These are phyloP conservation scores for Claviceps capensis DNA, from an alignment of 2,329 filamentous ascomycete species.

Conservation along the genomic window DNA sequence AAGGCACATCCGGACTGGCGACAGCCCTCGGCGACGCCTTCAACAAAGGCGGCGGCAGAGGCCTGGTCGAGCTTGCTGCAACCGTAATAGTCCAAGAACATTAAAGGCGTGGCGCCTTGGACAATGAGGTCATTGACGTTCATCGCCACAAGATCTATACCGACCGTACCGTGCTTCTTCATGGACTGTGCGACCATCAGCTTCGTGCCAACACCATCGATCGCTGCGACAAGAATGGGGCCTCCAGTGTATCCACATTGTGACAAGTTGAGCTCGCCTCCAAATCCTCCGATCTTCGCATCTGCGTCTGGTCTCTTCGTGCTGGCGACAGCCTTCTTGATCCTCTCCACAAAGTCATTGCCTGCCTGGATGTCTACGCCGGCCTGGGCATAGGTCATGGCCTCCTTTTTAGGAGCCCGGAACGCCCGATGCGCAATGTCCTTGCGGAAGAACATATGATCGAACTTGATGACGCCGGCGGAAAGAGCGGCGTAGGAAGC, in stretches of 20 bases:
- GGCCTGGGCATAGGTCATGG: constrained; percentile 81
- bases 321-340: constrained; percentile 78
- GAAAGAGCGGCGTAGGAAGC: constrained; percentile 78
- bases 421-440: constrained; percentile 82
- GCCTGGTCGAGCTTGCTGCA: constrained; percentile 75
- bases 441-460: constrained; percentile 81
- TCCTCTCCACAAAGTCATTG: constrained; percentile 81
- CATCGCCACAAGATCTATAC: constrained; percentile 96
- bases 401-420: constrained; percentile 30
- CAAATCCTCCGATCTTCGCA: constrained; percentile 90
- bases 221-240: constrained; percentile 81
- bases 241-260: constrained; percentile 56
- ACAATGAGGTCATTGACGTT: constrained; percentile 97
- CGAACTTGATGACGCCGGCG: constrained; percentile 55
- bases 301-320: constrained; percentile 80
- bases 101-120: constrained; percentile 84
- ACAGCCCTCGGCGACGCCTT: constrained; percentile 82
- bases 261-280: constrained; percentile 49
- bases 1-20: constrained; percentile 73
- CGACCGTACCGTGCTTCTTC: constrained; percentile 84
- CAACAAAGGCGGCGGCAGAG: constrained; percentile 72
- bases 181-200: constrained; percentile 89
- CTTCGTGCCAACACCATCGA: constrained; percentile 94
- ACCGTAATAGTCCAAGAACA: constrained; percentile 97
- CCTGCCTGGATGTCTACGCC: constrained; percentile 92